Evolutionary conservation across 2,329 filamentous ascomycete species (phyloP), one percentile per base, ranked within the genome.

Genomic region (Colletotrichum coccodes): DNA sequence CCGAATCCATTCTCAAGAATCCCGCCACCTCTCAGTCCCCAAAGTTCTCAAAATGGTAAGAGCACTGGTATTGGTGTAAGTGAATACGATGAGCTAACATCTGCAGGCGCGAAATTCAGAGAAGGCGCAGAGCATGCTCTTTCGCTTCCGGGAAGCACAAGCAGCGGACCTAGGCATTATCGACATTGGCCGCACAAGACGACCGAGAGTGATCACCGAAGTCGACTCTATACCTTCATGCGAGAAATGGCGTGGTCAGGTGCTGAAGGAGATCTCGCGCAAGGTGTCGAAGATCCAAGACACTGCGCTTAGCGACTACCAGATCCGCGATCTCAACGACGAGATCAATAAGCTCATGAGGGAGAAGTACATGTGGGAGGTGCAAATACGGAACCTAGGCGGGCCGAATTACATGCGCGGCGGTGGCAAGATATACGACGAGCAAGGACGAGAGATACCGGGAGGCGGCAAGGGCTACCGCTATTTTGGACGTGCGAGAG

Each of bases 81-180:
- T n/a, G n/a, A n/a, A n/a, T n/a, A n/a, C 5, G 0, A 7, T 2
- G 2, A 30, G 47, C 63, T 70, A 58, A 70, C 38, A 40, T n/a
- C 32, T 28, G 14, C 74, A 94, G 95, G 95, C 95, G 78, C 95
- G 95, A 78, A 98, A 98, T 82, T 95, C 94, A 52, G 95, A 98
- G 88, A 99, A 98, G 82, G 95, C 96, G 77, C 96, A 99, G 86
- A 98, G 95, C 54, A 99, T 99, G 95, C 95, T 99, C 81, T 99
- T 98, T 86, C 95, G 96, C 87, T 99, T 99, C 87, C 94, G 96
- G 80, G 96, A 97, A 78, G 93, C 95, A 75, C 96, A 98, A 89
- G 95, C 95, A 73, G 94, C 94, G 72, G 95, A 98, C 83, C 89
- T 98, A 54, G 95, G 95, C 77, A 98, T 98, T 81, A 93, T 99